Conservation (phyloP, 148 eudicot genomes). For the Cornus florida region DNA sequence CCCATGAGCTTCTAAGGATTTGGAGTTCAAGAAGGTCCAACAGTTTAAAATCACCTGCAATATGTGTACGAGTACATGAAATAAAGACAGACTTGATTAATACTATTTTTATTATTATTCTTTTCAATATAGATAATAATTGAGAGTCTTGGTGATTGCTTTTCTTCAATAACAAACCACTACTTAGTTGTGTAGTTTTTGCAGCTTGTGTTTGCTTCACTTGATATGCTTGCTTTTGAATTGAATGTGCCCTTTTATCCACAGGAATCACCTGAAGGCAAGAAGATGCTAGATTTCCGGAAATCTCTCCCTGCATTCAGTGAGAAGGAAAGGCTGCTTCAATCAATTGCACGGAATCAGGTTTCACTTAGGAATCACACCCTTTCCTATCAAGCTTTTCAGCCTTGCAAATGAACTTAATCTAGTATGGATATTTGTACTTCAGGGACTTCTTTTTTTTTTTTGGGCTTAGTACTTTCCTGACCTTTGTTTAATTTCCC, state of each 20-base stretch:
- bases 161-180: conserved; percentile 1
- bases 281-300: conserved; percentile 78
- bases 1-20: too few relatives aligned
- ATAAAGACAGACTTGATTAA: too few relatives aligned
- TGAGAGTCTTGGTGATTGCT: neutral
- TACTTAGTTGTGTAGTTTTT: neutral
- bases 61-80: too few relatives aligned
- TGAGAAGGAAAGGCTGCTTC: conserved; percentile 94
- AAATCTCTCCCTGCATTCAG: conserved; percentile 83
- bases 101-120: too few relatives aligned
- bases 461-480: neutral
- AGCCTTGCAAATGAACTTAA: neutral
- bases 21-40: too few relatives aligned
- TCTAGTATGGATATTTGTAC: neutral
- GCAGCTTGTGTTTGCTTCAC: neutral
- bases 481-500: neutral
- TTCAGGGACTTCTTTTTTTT: neutral
- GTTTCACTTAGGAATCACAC: conserved; percentile 29
- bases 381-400: neutral
- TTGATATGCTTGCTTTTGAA: neutral
- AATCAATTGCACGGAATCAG: conserved; percentile 96
- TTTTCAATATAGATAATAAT: too few relatives aligned
- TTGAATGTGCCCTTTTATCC: conserved; percentile 10
- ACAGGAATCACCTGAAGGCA: conserved; percentile 98
- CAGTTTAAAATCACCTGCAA: too few relatives aligned